Evolutionary conservation across 2,329 filamentous ascomycete genomes (phyloP).

Genomic region (Talaromyces sp.): DNA sequence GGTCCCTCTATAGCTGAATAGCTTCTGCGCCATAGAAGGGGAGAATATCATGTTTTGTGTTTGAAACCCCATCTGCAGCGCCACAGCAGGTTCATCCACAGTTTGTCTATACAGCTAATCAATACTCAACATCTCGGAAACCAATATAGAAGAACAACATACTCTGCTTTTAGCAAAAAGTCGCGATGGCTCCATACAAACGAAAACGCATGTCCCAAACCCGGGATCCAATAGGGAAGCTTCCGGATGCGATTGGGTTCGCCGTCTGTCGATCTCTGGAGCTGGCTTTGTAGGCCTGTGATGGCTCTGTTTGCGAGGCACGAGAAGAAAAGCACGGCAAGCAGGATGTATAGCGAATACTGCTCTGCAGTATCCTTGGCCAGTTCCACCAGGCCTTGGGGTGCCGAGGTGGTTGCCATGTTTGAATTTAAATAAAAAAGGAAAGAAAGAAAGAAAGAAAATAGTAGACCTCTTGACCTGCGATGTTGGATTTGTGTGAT

Average conservation of each 20-base stretch:
- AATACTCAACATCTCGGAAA: constrained; percentile 4
- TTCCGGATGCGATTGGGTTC: constrained; percentile 38
- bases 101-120: constrained; percentile 24
- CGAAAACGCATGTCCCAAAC: constrained; percentile 49
- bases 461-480: not conserved
- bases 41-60: constrained; percentile 48
- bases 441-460: not conserved
- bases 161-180: constrained; percentile 43
- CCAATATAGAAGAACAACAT: too few relatives aligned
- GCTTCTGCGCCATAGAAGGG: constrained; percentile 40
- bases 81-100: constrained; percentile 39
- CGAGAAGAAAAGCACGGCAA: constrained; percentile 23
- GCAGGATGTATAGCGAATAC: constrained; percentile 21
- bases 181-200: constrained; percentile 43
- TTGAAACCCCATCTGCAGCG: constrained; percentile 45
- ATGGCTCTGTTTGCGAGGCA: constrained; percentile 35
- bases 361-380: constrained; percentile 17
- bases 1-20: constrained; percentile 29
- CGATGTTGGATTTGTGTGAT: not conserved
- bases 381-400: constrained; percentile 1
- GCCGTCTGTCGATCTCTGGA: constrained; percentile 16
- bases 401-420: not conserved
- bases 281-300: constrained; percentile 29
- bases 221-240: constrained; percentile 56
- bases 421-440: not conserved